These are phyloP conservation scores for Pleurotus tuoliensis DNA, from an alignment of 768 basidiomycete genomes.

Conservation along the genomic window DNA sequence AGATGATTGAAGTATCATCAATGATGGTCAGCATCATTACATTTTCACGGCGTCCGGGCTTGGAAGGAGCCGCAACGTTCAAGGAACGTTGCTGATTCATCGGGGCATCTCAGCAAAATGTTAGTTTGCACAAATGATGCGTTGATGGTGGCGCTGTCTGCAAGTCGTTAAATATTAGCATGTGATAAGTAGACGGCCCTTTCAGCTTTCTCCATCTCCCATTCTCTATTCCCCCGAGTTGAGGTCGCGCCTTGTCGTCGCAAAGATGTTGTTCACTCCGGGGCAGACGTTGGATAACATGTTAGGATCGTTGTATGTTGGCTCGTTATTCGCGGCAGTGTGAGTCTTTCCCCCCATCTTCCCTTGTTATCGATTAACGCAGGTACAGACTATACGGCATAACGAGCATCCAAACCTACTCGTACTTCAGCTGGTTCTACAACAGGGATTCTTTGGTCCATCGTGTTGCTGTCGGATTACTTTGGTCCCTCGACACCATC, in stretches of 20 bases:
- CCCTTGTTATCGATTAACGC: too few species aligned
- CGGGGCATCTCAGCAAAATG: too few species aligned
- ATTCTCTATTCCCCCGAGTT: not conserved
- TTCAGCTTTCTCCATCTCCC: not conserved
- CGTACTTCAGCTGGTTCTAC: constrained; percentile 15
- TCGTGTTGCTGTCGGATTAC: constrained; percentile 2
- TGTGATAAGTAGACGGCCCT: not conserved
- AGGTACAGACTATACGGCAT: constrained; percentile 17
- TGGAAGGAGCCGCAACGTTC: too few species aligned
- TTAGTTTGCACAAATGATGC: too few species aligned
- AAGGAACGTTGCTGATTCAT: too few species aligned
- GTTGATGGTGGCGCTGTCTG: too few species aligned
- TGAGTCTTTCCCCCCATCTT: not conserved
- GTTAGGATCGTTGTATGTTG: not conserved
- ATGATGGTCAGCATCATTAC: too few species aligned
- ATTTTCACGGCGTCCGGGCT: too few species aligned
- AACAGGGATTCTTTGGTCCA: constrained; percentile 12
- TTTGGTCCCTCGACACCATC: constrained; percentile 22
- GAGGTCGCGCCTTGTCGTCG: not conserved
- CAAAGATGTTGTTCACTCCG: not conserved
- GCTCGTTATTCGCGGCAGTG: not conserved
- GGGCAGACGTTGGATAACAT: constrained; percentile 5
- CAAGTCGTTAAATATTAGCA: too few species aligned
- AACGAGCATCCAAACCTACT: constrained; percentile 17
- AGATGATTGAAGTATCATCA: too few species aligned